Base-by-base conservation (phyloP, 2,329 filamentous ascomycete species). In the Pseudogymnoascus sp. region DNA sequence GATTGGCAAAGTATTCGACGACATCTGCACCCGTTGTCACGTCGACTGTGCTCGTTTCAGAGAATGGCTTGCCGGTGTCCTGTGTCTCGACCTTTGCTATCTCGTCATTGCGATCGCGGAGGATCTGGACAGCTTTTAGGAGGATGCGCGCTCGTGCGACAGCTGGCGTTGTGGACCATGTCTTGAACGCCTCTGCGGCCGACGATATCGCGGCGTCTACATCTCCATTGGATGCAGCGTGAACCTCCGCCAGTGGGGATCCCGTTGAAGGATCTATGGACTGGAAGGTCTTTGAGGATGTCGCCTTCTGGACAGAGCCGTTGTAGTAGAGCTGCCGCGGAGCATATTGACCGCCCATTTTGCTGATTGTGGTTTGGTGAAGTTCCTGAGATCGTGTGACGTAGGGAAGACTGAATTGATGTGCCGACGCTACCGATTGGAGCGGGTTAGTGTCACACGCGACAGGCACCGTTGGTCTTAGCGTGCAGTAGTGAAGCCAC, bases 11-110 rank as follows among this genome's bases (percentile, higher is more conserved):
- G 77, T 91, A 95, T 73, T 94, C 90, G 63, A 95, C 80, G 30
- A 92, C 89, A 72, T 95, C 91, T 22, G 88, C 89, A 57, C 91
- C 90, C 0, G 90, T 94, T 41, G 87, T 81, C 20, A 96, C 80
- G 71, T 96, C 91, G 28, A 96, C 90, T 0, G 87, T 85, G 60
- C 87, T 89, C 2, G 91, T 96, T 75, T 96, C 91, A 3, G 87
- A 88, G 74, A 82, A 93, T 6, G 91, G 84, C 74, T 95, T 95
- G 70, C 91, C 91, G 0, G 91, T 95, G 73, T 96, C 91, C 69
- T 87, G 79, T 1, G 90, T 95, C 76, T 96, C 91, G 61, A 90
- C 78, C 61, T 80, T 81, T 58, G 91, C 91, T 41, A 96, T 86
- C 61, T 86, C 84, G 69, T 95, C 88, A 73, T 95, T 95, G 65